Conservation (phyloP, 495 filamentous ascomycete species). For the Podospora pseudopauciseta region DNA sequence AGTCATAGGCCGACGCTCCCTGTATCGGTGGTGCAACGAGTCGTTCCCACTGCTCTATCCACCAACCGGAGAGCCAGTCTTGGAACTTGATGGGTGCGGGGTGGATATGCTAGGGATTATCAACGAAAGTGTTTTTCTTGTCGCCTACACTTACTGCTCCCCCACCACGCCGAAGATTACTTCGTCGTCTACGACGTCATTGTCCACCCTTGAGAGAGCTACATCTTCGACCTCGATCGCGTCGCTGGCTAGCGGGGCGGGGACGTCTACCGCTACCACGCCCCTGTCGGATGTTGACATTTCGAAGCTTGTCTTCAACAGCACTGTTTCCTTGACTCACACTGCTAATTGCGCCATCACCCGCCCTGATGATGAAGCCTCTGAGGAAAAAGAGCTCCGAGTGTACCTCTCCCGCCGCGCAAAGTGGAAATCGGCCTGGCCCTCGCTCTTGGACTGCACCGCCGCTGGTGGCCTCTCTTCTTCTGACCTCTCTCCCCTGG, state of each 20-base stretch:
- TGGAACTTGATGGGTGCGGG: slow-evolving; percentile 5
- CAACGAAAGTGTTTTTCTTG: slow-evolving; percentile 3
- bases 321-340: not conserved
- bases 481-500: not conserved
- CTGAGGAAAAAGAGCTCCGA: not conserved
- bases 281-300: not conserved
- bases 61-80: not conserved
- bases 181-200: not conserved
- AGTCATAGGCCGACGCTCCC: not conserved
- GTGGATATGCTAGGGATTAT: slow-evolving; percentile 5
- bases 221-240: not conserved
- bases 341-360: not conserved
- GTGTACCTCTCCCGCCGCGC: not conserved
- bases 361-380: no score
- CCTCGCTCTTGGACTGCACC: not conserved
- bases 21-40: slow-evolving; percentile 2
- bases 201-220: not conserved
- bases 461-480: not conserved
- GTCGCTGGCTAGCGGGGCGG: not conserved
- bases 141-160: not conserved
- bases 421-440: not conserved
- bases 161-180: not conserved
- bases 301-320: not conserved
- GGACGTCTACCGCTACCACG: not conserved
- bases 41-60: slow-evolving; percentile 1